A percentile compares a stretch with the other conserved stretches of the same genome.
Evolutionary conservation across 257 asterid species (phyloP).

Genomic region (Handroanthus guayacan): DNA sequence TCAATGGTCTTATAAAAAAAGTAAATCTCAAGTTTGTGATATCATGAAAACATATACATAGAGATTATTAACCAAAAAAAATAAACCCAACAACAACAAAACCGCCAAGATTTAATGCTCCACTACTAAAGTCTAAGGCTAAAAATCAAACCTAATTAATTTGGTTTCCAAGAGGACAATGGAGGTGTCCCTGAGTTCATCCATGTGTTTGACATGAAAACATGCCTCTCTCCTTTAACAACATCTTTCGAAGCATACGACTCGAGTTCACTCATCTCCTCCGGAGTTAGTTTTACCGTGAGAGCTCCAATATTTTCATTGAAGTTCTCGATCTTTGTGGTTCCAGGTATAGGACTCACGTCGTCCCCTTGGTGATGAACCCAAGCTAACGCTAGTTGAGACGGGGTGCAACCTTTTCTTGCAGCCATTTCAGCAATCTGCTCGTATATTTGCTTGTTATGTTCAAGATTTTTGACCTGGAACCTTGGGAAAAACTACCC

Average conservation of each 20-base stretch:
- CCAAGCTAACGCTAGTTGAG: slow-evolving; percentile 64
- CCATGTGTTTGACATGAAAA: slow-evolving; percentile 38
- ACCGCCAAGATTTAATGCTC: too few species aligned
- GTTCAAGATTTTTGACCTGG: slow-evolving; percentile 50
- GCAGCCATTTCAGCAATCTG: slow-evolving; percentile 49
- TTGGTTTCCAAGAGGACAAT: slow-evolving; percentile 45
- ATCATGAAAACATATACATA: too few species aligned
- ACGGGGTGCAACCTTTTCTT: slow-evolving; percentile 54
- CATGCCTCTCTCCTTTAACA: slow-evolving; percentile 41
- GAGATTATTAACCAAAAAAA: too few species aligned
- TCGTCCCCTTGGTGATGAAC: slow-evolving; percentile 58
- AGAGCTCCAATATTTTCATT: slow-evolving; percentile 48
- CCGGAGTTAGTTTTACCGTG: slow-evolving; percentile 37
- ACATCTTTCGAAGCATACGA: slow-evolving; percentile 37
- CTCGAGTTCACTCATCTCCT: slow-evolving; percentile 52
- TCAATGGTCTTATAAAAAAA: too few species aligned
- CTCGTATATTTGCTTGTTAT: slow-evolving; percentile 45
- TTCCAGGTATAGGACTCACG: slow-evolving; percentile 60
- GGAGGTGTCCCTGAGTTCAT: slow-evolving; percentile 41
- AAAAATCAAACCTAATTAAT: too few species aligned
- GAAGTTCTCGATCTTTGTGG: slow-evolving; percentile 52
- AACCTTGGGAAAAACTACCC: slow-evolving; percentile 47
- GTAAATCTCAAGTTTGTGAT: too few species aligned
- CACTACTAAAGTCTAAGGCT: too few species aligned
- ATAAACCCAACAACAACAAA: too few species aligned